Conservation (phyloP, 1,284 basidiomycete genomes). For the Agaricales sp. region DNA sequence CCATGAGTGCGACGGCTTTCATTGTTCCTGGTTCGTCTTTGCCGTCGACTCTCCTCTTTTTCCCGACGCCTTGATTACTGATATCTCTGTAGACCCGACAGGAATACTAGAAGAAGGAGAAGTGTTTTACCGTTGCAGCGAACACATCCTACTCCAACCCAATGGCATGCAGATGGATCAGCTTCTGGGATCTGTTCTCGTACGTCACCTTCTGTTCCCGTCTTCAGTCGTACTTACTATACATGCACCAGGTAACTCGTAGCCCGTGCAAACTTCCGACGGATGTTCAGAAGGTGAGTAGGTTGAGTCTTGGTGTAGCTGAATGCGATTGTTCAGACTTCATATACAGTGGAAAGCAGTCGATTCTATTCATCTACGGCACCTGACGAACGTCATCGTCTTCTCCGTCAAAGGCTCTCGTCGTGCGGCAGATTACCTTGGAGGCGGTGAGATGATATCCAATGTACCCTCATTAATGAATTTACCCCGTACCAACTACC, state of each 20-base stretch:
- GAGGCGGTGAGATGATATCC: slow-evolving; percentile 36
- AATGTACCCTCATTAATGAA: too few relatives aligned
- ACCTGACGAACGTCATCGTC: slow-evolving; percentile 36
- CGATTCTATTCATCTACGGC: slow-evolving; percentile 28
- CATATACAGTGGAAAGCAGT: slow-evolving; percentile 32
- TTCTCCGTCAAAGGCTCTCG: slow-evolving; percentile 34
- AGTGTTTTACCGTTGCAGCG: slow-evolving; percentile 33
- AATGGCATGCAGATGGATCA: slow-evolving; percentile 32
- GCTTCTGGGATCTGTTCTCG: slow-evolving; percentile 31
- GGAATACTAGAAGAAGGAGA: slow-evolving; percentile 33
- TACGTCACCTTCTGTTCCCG: too few relatives aligned
- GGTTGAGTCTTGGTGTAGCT: too few relatives aligned
- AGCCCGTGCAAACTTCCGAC: slow-evolving; percentile 46
- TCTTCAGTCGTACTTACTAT: too few relatives aligned
- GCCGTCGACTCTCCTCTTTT: slow-evolving; percentile 3
- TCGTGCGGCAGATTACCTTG: slow-evolving; percentile 35
- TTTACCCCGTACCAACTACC: too few relatives aligned
- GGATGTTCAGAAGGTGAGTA: slow-evolving; percentile 45
- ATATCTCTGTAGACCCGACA: slow-evolving; percentile 32
- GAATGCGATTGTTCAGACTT: not conserved
- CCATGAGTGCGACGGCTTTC: slow-evolving; percentile 37
- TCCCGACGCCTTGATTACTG: too few relatives aligned
- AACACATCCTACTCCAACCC: slow-evolving; percentile 21
- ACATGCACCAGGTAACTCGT: slow-evolving; percentile 23
- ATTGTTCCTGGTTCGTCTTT: slow-evolving; percentile 33